These are phyloP conservation scores for Xylaria sp. DNA, from an alignment of 2,329 filamentous ascomycete genomes.

Conservation along the genomic window DNA sequence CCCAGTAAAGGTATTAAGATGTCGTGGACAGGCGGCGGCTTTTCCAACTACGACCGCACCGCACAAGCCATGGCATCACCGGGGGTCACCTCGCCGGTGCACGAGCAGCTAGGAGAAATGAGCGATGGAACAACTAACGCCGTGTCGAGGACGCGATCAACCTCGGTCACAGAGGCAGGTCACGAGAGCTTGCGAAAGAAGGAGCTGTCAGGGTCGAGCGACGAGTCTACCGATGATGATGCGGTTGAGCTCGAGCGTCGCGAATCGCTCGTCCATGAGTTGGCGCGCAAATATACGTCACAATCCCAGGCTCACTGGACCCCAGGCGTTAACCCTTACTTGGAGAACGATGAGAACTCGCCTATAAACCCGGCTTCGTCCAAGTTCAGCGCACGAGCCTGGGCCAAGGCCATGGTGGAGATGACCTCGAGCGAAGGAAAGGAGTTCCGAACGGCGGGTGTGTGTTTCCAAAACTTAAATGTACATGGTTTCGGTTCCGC, in stretches of 20 bases:
- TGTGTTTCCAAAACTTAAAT: slow-evolving; percentile 74
- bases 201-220: slow-evolving; percentile 25
- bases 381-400: slow-evolving; percentile 65
- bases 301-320: slow-evolving; percentile 53
- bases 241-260: slow-evolving; percentile 45
- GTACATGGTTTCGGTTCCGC: slow-evolving; percentile 73
- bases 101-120: slow-evolving; percentile 35
- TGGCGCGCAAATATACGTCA: slow-evolving; percentile 65
- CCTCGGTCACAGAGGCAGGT: slow-evolving; percentile 25
- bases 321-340: slow-evolving; percentile 61
- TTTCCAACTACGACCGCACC: slow-evolving; percentile 61
- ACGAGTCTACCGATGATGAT: slow-evolving; percentile 37
- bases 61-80: slow-evolving; percentile 56
- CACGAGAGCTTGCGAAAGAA: slow-evolving; percentile 43
- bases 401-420: slow-evolving; percentile 69
- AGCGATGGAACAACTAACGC: background rate
- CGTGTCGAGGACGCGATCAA: slow-evolving; percentile 23
- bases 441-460: slow-evolving; percentile 68
- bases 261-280: slow-evolving; percentile 62
- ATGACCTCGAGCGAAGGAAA: slow-evolving; percentile 63
- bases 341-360: slow-evolving; percentile 58
- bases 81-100: slow-evolving; percentile 40
- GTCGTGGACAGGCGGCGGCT: slow-evolving; percentile 55
- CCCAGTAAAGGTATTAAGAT: slow-evolving; percentile 44
- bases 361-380: slow-evolving; percentile 62